Base-by-base conservation (phyloP, 345 rosid species). In the Eucalyptus erythrocorys region DNA sequence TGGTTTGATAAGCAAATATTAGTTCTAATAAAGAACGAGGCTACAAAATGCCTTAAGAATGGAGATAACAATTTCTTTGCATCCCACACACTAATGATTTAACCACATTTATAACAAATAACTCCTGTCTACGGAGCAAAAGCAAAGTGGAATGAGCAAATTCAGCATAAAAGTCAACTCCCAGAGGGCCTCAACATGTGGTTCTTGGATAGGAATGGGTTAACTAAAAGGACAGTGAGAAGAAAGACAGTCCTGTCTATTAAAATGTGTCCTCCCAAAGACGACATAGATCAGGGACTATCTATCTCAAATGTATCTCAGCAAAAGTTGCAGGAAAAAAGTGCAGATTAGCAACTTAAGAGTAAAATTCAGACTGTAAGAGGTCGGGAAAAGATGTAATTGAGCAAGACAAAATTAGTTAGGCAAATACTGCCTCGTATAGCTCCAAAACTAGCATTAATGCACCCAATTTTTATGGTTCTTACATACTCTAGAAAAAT, bases 1-100 rank as follows among this genome's bases (percentile, higher is more conserved):
- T 95, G 94, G 71, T 89, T 91, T 27, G 55, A 87, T 24, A 90
- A 42, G 68, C n/a, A 32, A 88, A 47, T 50, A 64, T 50, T 66
- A 66, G 43, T 40, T 55, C 30, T 32, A 7, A 27, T 45, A 57
- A 40, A 76, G 82, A 71, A 71, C 34, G 82, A 76, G 47, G 24
- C 82, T n/a, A 16, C 30, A 86, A 87, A 84, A 86, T 43, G 88
- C 49, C 84, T 10, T 43, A 21, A 59, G 8, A 32, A 87, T 90
- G 47, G 89, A 85, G 50, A 7, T 40, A 1, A 43, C 68, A 13
- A n/a, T 34, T 50, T 87, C 14, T 66, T 87, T 15, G 42, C 42
- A 59, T 87, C 48, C 81, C 7, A 1, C 59, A 24, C 13, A 40
- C 48, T 50, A 51, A 53, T 53, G 0, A 43, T 21, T 86, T 50